A percentile compares a stretch with the other conserved stretches of the same genome.
Conservation (phyloP, 257 asterid genomes). For the Solanum medicagineum region DNA sequence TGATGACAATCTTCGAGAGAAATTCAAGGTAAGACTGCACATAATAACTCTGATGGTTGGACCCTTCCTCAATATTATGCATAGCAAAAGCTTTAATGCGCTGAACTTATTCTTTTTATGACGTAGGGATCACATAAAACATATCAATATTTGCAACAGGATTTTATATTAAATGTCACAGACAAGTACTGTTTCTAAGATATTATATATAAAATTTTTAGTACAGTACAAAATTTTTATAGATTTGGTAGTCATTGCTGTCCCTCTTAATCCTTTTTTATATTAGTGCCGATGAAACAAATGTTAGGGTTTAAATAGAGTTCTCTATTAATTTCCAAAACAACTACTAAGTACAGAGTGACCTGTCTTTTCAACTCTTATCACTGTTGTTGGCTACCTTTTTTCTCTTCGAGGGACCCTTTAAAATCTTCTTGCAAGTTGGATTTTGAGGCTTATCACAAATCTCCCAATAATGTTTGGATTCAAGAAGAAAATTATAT, state of each 20-base stretch:
- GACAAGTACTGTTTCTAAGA: neutral
- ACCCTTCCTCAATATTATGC: accelerated
- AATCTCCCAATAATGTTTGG: neutral
- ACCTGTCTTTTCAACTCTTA: neutral
- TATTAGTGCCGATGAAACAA: neutral
- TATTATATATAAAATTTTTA: neutral
- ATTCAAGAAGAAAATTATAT: neutral
- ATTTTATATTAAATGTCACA: neutral
- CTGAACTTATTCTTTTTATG: too few species aligned
- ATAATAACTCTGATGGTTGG: too few species aligned
- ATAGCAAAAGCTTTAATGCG: too few species aligned
- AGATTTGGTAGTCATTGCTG: slow-evolving; percentile 3
- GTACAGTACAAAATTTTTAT: neutral
- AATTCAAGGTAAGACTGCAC: too few species aligned
- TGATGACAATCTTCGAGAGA: too few species aligned
- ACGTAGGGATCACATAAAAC: neutral
- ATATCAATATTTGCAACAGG: neutral
- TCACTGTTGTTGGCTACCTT: neutral
- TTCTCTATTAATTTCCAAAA: neutral
- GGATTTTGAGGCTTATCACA: neutral
- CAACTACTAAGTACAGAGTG: neutral
- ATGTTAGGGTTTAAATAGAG: neutral
- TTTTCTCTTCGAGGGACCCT: neutral
- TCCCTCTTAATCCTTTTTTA: neutral
- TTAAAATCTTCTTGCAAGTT: neutral